phyloP scores from a whole-genome alignment of 768 basidiomycete genomes.

The Leucosporidium yakuticum region DNA sequence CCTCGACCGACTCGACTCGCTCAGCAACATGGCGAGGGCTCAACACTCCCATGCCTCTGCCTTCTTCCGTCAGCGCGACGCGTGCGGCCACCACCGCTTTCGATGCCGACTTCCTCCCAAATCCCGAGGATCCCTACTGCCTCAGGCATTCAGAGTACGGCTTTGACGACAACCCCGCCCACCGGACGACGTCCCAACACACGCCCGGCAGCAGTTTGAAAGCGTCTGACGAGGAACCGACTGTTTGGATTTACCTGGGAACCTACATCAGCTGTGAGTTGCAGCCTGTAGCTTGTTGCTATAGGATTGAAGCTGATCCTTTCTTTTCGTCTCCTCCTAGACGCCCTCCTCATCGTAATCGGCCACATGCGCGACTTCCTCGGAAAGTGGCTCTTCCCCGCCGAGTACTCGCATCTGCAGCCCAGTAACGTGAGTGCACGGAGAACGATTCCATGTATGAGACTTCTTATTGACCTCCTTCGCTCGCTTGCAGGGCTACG shows the following conservation, averaged over 20 bases:
- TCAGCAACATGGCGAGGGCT: constrained; percentile 25
- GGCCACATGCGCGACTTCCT: constrained; percentile 94
- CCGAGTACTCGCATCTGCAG: constrained; percentile 72
- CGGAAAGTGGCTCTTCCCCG: constrained; percentile 70
- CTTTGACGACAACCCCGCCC: constrained; percentile 30
- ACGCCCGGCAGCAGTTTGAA: constrained; percentile 42
- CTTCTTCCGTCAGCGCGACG: constrained; percentile 21
- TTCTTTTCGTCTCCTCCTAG: constrained; percentile 45
- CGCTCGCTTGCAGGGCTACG: constrained; percentile 65
- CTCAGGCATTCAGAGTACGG: constrained; percentile 33
- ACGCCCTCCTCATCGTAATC: constrained; percentile 80
- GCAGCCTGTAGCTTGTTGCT: background rate
- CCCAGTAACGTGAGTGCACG: constrained; percentile 70
- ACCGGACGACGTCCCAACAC: constrained; percentile 37
- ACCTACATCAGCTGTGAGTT: constrained; percentile 62
- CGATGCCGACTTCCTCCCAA: constrained; percentile 27
- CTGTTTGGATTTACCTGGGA: constrained; percentile 82
- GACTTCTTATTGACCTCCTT: constrained; percentile 5
- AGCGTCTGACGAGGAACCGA: constrained; percentile 66
- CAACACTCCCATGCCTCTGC: constrained; percentile 27
- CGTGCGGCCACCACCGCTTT: constrained; percentile 28
- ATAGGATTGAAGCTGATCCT: background rate
- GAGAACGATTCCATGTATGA: too few relatives aligned
- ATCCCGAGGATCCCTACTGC: constrained; percentile 25
- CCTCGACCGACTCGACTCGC: constrained; percentile 4